Conservation (phyloP, 164 flowering plant species). For the Aristolochia californica region DNA sequence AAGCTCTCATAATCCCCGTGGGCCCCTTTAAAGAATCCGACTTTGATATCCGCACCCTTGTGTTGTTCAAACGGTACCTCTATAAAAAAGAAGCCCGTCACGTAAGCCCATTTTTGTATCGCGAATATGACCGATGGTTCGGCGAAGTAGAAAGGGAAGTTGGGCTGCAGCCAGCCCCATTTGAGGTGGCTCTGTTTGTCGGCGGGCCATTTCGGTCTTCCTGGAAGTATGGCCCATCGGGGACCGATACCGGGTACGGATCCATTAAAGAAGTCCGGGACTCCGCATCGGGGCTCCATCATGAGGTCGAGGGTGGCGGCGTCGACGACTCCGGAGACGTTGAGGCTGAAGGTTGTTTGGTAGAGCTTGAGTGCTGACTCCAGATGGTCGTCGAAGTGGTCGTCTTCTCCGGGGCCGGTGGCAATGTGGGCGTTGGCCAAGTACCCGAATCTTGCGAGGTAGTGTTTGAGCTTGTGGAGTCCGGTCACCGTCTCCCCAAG, state of each 20-base stretch:
- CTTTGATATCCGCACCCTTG: conserved; percentile 34
- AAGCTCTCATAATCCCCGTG: conserved; percentile 68
- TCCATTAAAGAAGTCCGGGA: conserved; percentile 27
- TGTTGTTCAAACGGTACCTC: conserved; percentile 6
- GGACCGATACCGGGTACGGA: conserved; percentile 22
- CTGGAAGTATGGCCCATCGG: conserved; percentile 12
- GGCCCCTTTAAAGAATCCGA: conserved; percentile 40
- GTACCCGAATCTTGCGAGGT: conserved; percentile 53
- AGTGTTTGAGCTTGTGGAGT: conserved; percentile 32
- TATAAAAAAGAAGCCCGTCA: too few relatives aligned
- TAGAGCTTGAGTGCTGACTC: conserved; percentile 37
- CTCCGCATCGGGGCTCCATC: conserved; percentile 52
- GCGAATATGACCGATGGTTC: too few relatives aligned
- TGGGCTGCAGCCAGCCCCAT: too few relatives aligned
- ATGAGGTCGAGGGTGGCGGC: conserved; percentile 30
- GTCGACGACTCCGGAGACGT: conserved; percentile 49
- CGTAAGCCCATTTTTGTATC: too few relatives aligned
- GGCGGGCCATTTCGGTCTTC: not conserved
- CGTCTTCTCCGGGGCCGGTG: conserved; percentile 20
- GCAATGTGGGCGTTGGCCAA: conserved; percentile 7
- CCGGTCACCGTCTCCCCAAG: conserved; percentile 33
- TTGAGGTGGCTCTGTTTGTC: too few relatives aligned
- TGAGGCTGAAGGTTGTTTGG: conserved; percentile 36
- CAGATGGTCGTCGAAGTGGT: conserved; percentile 30
- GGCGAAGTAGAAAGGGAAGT: too few relatives aligned